Conservation (phyloP, 2,329 filamentous ascomycete species). For the Pyrenochaeta sp. region DNA sequence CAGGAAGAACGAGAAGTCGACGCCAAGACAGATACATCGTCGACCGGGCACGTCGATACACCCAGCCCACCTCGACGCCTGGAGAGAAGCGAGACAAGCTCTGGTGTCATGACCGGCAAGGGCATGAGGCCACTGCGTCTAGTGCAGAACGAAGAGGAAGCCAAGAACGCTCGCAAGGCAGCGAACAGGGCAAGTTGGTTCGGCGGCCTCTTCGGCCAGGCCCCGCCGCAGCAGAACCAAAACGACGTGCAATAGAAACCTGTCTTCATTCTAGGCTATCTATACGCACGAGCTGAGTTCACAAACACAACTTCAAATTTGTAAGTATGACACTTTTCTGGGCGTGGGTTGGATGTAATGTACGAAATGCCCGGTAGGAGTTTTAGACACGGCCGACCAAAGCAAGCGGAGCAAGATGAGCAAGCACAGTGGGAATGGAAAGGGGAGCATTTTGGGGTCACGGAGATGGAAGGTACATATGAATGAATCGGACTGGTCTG, state of each 20-base stretch:
- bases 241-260: constrained; percentile 18
- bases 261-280: background rate
- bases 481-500: background rate
- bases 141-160: constrained; percentile 72
- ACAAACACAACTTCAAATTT: no score
- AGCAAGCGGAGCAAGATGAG: no score
- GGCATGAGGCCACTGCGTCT: constrained; percentile 86
- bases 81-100: constrained; percentile 49
- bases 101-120: constrained; percentile 59
- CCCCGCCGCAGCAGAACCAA: constrained; percentile 34
- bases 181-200: constrained; percentile 58
- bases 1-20: constrained; percentile 44
- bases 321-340: no score
- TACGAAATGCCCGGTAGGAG: no score
- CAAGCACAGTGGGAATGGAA: no score
- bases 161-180: constrained; percentile 49
- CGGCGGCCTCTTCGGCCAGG: constrained; percentile 51
- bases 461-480: background rate
- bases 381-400: no score
- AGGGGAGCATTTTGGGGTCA: background rate
- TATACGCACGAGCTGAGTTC: no score
- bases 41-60: constrained; percentile 43
- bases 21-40: constrained; percentile 29
- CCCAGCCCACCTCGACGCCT: constrained; percentile 65
- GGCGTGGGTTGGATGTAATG: background rate